Evolutionary conservation across 768 basidiomycete genomes (phyloP).

Genomic region (Russula sp.): DNA sequence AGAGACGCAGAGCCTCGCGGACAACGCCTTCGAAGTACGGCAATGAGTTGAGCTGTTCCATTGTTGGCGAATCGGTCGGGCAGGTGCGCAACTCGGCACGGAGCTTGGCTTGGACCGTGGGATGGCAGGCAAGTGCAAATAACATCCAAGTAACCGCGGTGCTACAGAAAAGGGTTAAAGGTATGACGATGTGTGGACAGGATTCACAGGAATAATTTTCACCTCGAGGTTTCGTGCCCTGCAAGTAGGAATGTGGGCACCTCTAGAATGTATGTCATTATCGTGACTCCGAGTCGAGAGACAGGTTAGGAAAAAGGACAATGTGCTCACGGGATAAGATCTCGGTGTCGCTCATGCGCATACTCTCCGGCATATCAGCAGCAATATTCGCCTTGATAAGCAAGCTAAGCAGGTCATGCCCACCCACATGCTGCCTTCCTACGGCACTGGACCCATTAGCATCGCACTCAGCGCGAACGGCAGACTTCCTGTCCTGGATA

Average conservation of each 20-base stretch:
- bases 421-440: constrained; percentile 28
- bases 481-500: constrained; percentile 48
- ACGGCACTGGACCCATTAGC: constrained; percentile 2
- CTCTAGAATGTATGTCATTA: constrained; percentile 29
- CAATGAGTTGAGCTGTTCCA: constrained; percentile 37
- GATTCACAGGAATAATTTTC: neutral
- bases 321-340: constrained; percentile 33
- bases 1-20: constrained; percentile 35
- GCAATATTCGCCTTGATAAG: constrained; percentile 38
- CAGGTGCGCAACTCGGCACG: constrained; percentile 37
- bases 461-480: constrained; percentile 28
- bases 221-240: constrained; percentile 35
- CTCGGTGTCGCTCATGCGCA: constrained; percentile 36
- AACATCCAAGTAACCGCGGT: constrained; percentile 39
- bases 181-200: too few species aligned
- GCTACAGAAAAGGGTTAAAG: neutral
- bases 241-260: constrained; percentile 37
- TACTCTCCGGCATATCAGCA: constrained; percentile 32
- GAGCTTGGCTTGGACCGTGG: constrained; percentile 37
- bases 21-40: constrained; percentile 39
- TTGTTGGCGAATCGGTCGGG: constrained; percentile 27
- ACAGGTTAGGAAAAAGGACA: neutral
- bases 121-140: constrained; percentile 36
- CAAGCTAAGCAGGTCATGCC: constrained; percentile 35
- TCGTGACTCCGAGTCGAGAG: neutral